Percentiles rank a stretch among this genome's conserved stretches.
Evolutionary conservation across 495 filamentous ascomycete species (phyloP).

Genomic region (Tuber indicum): DNA sequence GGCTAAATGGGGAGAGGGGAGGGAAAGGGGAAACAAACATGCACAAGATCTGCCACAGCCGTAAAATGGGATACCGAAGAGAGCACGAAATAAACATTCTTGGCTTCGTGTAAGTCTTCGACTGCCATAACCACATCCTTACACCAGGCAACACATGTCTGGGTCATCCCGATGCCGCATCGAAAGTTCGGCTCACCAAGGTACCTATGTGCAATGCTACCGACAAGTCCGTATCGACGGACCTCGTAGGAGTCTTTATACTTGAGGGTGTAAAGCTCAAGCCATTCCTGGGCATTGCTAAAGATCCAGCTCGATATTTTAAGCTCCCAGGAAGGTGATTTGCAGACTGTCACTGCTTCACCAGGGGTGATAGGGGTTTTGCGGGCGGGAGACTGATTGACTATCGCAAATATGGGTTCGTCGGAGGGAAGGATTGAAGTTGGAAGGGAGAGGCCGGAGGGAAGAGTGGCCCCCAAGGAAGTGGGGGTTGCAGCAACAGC

Average conservation of each 20-base stretch:
- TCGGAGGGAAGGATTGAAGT: not conserved
- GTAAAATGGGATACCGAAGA: constrained; percentile 26
- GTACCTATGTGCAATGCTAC: constrained; percentile 30
- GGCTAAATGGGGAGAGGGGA: not conserved
- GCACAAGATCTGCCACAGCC: constrained; percentile 26
- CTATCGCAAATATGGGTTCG: not conserved
- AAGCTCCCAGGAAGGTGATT: constrained; percentile 15
- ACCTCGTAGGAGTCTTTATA: constrained; percentile 14
- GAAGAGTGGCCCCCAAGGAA: not conserved
- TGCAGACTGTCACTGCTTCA: constrained; percentile 23
- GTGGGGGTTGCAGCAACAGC: not conserved
- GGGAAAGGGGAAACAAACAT: constrained; percentile 18
- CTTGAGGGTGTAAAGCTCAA: constrained; percentile 22
- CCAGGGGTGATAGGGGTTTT: constrained; percentile 7
- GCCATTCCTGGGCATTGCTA: constrained; percentile 20
- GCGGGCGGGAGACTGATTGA: constrained; percentile 9
- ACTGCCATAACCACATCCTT: constrained; percentile 37
- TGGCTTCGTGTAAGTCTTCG: constrained; percentile 33
- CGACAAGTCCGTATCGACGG: constrained; percentile 22
- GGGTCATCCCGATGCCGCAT: constrained; percentile 28
- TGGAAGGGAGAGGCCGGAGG: not conserved
- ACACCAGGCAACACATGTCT: constrained; percentile 32
- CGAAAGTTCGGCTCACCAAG: constrained; percentile 33
- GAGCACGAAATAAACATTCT: constrained; percentile 30
- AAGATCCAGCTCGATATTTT: constrained; percentile 28